Percentiles rank a stretch among this genome's conserved stretches.
phyloP scores from a whole-genome alignment of 495 filamentous ascomycete genomes.

The Penicillium turbatum region DNA sequence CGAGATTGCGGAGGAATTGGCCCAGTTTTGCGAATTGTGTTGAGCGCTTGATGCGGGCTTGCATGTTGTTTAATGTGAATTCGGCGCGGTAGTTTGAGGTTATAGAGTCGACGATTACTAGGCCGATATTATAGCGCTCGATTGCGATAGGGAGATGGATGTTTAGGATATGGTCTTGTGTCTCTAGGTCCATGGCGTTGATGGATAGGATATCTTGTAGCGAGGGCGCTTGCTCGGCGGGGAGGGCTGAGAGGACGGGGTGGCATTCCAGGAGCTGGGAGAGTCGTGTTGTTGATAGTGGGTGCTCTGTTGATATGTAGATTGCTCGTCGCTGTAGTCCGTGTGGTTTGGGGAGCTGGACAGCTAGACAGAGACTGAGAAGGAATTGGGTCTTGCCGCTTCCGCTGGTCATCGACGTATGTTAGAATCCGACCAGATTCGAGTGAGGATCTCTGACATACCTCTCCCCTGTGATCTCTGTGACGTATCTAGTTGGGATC shows the following conservation, averaged over 20 bases:
- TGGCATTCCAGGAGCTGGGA: constrained; percentile 69
- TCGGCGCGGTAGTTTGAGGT: constrained; percentile 94
- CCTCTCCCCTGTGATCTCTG: constrained; percentile 91
- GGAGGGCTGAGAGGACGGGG: constrained; percentile 52
- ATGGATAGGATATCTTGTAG: constrained; percentile 69
- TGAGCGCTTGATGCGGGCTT: constrained; percentile 46
- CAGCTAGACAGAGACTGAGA: constrained; percentile 74
- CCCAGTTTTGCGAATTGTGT: constrained; percentile 72
- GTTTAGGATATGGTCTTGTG: constrained; percentile 88
- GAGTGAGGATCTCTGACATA: constrained; percentile 21
- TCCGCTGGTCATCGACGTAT: constrained; percentile 50
- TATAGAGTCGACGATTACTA: constrained; percentile 83
- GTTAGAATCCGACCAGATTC: constrained; percentile 19
- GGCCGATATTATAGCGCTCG: constrained; percentile 63
- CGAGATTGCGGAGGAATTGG: constrained; percentile 68
- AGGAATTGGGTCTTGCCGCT: constrained; percentile 96
- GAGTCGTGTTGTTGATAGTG: constrained; percentile 75
- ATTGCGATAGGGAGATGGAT: constrained; percentile 90
- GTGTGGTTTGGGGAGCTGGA: constrained; percentile 68
- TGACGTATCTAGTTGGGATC: constrained; percentile 76
- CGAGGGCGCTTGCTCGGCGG: constrained; percentile 52
- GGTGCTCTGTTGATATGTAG: constrained; percentile 93
- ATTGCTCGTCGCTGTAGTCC: constrained; percentile 68
- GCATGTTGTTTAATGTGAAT: constrained; percentile 44
- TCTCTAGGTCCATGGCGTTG: constrained; percentile 85